Base-by-base conservation (phyloP, 805 yeast species). In the Starmerella powellii region DNA sequence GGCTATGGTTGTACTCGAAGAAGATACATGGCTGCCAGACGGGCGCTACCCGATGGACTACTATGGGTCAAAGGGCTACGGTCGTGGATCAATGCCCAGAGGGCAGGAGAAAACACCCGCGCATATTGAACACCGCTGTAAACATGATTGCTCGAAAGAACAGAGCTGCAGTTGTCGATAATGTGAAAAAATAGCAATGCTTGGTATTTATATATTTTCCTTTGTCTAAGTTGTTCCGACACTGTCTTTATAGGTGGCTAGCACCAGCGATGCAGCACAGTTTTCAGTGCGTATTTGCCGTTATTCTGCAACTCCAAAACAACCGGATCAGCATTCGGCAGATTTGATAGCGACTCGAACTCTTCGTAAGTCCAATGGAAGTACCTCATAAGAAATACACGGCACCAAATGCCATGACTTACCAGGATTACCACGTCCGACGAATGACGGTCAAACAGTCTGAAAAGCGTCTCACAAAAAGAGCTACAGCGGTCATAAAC, bases 341-440 rank as follows among this genome's bases (percentile, higher is more conserved):
- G 75, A 58, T 87, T 87, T 46, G 79, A 72, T 48, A 87, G 68
- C 35, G 78, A 70, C 61, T 87, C 96, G 61, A 86, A 87, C 56
- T 78, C 76, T 58, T 86, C 95, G 56, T 80, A 88, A 2, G 80
- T 71, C 95, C 96, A 87, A 44, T 94, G 67, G 58, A 76, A 87
- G 95, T 95, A 87, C 55, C 86, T 82, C 86, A 86, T 85, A 33
- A 87, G 61, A 54, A 87, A 87, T 8, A 87, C 96, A 31, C 96
- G 67, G 3, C 93, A 81, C 88, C 94, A 85, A 13, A 87, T 83
- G 8, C 96, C 96, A 59, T 87, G 96, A 4, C 94, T 81, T 31
- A 87, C 95, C 32, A 87, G 63, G 2, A 87, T 85, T 31, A 85
- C 68, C 16, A 86, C 80, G 45, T 74, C 73, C n/a, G 95, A 86